Percentiles rank a stretch among this genome's conserved stretches.
Evolutionary conservation across 1,139 yeast species (phyloP).

Genomic region (Geotrichum phurueaensis): DNA sequence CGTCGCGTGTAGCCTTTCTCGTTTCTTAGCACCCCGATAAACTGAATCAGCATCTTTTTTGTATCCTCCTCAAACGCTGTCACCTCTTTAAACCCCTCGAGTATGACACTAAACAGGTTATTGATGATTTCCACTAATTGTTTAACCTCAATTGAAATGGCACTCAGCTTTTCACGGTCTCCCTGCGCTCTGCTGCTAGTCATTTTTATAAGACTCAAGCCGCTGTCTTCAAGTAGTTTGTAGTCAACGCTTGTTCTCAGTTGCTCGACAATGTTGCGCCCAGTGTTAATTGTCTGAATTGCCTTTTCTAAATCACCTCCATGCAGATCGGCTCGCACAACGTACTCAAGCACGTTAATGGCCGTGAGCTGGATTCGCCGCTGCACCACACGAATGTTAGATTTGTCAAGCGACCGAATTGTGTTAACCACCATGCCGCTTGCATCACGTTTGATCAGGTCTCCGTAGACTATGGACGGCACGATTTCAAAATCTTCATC

Average conservation of each 20-base stretch:
- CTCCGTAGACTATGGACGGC: constrained; percentile 22
- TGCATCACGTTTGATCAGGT: constrained; percentile 15
- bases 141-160: constrained; percentile 18
- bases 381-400: constrained; percentile 22
- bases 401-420: constrained; percentile 20
- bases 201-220: neutral
- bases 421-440: constrained; percentile 14
- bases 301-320: constrained; percentile 3
- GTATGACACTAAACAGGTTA: neutral
- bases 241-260: neutral
- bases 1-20: constrained; percentile 25
- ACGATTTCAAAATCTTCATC: neutral
- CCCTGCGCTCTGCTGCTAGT: neutral
- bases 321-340: constrained; percentile 13
- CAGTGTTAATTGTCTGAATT: constrained; percentile 3
- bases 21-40: constrained; percentile 24
- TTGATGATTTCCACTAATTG: constrained; percentile 21
- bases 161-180: constrained; percentile 7
- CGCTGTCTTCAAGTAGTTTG: neutral
- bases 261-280: constrained; percentile 10
- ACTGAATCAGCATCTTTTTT: constrained; percentile 26
- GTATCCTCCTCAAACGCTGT: constrained; percentile 25
- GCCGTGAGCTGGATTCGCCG: constrained; percentile 26
- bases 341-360: constrained; percentile 23
- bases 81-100: constrained; percentile 5